phyloP scores from a whole-genome alignment of 192 early-diverging fungal species.

The Backusella circina region DNA sequence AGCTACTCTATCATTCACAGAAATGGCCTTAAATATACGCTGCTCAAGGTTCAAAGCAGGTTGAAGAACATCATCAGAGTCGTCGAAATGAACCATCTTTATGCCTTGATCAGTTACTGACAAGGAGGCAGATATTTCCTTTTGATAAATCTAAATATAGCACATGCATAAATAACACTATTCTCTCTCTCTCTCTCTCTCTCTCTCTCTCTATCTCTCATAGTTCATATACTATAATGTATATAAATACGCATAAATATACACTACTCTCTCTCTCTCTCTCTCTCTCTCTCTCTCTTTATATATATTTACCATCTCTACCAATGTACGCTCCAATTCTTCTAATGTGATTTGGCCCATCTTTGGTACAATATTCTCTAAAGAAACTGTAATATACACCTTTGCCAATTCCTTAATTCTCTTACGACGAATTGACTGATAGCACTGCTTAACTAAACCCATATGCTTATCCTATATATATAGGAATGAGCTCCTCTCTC shows the following conservation, averaged over 20 bases:
- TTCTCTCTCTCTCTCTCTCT: too few species aligned
- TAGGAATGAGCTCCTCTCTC: neutral
- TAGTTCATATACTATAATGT: too few species aligned
- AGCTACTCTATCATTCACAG: conserved; percentile 31
- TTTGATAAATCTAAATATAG: conserved; percentile 41
- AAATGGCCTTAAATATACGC: conserved; percentile 34
- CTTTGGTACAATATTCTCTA: conserved; percentile 63
- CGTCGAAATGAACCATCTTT: conserved; percentile 73
- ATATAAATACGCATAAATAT: neutral
- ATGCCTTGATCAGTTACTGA: conserved; percentile 40
- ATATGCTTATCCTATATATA: conserved; percentile 55
- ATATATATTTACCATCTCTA: conserved; percentile 50
- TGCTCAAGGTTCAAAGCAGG: conserved; percentile 39
- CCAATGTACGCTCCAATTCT: conserved; percentile 52
- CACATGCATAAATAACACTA: neutral
- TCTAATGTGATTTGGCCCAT: conserved; percentile 37
- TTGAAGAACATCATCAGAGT: conserved; percentile 48
- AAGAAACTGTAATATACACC: conserved; percentile 73
- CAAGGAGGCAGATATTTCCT: conserved; percentile 47
- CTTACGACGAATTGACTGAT: conserved; percentile 40
- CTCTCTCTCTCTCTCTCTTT: too few species aligned
- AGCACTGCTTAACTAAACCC: conserved; percentile 59
- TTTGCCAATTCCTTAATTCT: conserved; percentile 72
- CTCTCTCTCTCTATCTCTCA: too few species aligned
- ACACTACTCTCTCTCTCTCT: too few species aligned